Percentiles rank a stretch among this genome's conserved stretches.
Conservation (phyloP, 1,284 basidiomycete genomes). For the Fomitopsis betulina region DNA sequence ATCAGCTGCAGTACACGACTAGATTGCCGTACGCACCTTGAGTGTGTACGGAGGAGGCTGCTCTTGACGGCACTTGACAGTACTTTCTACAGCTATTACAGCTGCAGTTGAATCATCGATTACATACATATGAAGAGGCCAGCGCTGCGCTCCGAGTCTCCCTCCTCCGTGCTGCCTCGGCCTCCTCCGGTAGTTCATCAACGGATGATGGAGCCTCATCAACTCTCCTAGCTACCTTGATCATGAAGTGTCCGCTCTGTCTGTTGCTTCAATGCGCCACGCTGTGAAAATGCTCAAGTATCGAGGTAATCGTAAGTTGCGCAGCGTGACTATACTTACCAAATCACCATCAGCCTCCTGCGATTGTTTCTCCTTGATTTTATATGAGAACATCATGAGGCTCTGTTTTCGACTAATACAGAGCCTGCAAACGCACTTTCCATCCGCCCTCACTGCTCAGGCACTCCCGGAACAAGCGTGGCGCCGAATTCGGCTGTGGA, state of each 20-base stretch:
- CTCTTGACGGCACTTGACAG: no score
- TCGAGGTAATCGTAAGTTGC: neutral
- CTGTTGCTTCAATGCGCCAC: neutral
- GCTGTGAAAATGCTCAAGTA: neutral
- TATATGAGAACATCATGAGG: neutral
- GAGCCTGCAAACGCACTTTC: neutral
- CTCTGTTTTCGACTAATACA: neutral
- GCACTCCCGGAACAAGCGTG: neutral
- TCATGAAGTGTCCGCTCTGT: neutral
- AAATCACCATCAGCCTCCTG: neutral
- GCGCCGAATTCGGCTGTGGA: neutral
- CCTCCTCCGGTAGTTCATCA: neutral
- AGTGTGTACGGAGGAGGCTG: no score
- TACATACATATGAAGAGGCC: no score
- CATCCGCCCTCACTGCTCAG: neutral
- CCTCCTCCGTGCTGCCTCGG: no score
- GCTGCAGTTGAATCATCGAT: no score
- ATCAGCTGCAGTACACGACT: no score
- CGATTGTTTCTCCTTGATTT: neutral
- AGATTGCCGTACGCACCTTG: no score
- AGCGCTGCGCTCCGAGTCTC: no score
- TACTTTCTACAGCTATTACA: no score
- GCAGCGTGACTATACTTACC: neutral
- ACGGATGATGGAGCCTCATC: neutral
- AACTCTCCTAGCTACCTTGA: neutral